Evolutionary conservation across 1,139 yeast species (phyloP).

Genomic region (Pichia kudriavzevii): DNA sequence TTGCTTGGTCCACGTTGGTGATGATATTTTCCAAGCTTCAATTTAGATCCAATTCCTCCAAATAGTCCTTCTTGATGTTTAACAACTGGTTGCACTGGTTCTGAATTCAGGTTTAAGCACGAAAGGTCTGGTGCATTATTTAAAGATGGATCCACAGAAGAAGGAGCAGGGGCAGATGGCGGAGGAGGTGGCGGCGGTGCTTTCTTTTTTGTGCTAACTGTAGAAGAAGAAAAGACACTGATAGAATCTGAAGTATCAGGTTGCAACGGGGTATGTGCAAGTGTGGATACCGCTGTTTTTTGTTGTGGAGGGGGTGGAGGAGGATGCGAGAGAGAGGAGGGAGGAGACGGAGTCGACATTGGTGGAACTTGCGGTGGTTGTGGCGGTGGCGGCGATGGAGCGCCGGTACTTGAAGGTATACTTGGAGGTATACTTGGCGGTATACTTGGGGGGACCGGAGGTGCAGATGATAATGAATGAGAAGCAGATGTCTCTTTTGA

Average conservation of each 20-base stretch:
- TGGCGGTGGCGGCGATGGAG: conserved; percentile 4
- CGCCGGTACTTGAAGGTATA: conserved; percentile 5
- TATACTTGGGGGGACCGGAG: conserved; percentile 6
- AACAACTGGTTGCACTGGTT: too few species aligned
- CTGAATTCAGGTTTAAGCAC: too few species aligned
- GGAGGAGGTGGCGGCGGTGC: conserved; percentile 18
- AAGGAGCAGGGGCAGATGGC: conserved; percentile 4
- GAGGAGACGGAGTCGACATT: conserved; percentile 7
- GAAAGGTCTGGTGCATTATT: too few species aligned
- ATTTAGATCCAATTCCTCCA: conserved; percentile 20
- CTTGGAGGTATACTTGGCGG: conserved; percentile 19
- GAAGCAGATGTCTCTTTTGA: conserved; percentile 1
- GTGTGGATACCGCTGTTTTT: neutral
- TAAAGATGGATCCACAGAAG: neutral
- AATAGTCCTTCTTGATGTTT: too few species aligned
- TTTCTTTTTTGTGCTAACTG: conserved; percentile 10
- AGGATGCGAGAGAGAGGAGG: conserved; percentile 9
- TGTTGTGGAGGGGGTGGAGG: conserved; percentile 5
- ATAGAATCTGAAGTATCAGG: conserved; percentile 11
- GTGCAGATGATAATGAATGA: conserved; percentile 1
- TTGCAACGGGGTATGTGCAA: too few species aligned
- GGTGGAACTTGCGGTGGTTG: conserved; percentile 4
- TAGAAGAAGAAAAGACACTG: conserved; percentile 5
- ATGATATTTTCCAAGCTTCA: conserved; percentile 22
- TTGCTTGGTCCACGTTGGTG: conserved; percentile 17